Conservation (phyloP, 2,329 filamentous ascomycete genomes). For the Ambrosiella cleistominuta region DNA sequence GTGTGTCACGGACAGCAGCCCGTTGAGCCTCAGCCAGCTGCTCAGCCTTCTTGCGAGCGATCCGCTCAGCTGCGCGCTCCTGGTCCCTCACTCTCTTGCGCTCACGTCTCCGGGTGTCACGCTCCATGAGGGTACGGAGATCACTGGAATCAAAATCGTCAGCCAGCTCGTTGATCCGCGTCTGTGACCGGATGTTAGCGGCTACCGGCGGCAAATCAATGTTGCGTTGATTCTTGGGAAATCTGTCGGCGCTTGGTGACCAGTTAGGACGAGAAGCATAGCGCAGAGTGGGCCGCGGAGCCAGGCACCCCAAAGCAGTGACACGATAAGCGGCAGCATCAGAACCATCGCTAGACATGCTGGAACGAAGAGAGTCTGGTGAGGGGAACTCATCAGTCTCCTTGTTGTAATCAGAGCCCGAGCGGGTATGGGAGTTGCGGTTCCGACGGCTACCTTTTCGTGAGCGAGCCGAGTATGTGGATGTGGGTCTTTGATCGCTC, state of each 20-base stretch:
- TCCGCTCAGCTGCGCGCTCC: constrained; percentile 40
- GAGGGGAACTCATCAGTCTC: constrained; percentile 38
- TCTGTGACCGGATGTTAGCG: constrained; percentile 45
- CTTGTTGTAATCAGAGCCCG: constrained; percentile 23
- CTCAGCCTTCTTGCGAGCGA: constrained; percentile 10
- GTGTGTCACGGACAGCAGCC: neutral
- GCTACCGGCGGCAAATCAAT: constrained; percentile 35
- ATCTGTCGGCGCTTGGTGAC: constrained; percentile 27
- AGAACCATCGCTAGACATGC: constrained; percentile 58
- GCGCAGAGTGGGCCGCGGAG: constrained; percentile 68
- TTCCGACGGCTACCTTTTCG: constrained; percentile 34
- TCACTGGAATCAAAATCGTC: constrained; percentile 74
- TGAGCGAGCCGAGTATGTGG: constrained; percentile 37
- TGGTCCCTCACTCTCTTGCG: constrained; percentile 52
- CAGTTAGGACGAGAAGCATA: constrained; percentile 50
- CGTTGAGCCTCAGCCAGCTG: neutral
- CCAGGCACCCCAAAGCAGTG: constrained; percentile 53
- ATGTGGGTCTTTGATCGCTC: constrained; percentile 36
- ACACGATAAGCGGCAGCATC: constrained; percentile 57
- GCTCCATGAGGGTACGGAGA: constrained; percentile 73
- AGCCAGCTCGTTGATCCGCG: constrained; percentile 53
- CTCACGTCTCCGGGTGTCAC: constrained; percentile 66
- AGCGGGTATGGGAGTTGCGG: constrained; percentile 50
- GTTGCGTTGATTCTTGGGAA: constrained; percentile 29
- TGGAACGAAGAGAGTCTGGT: constrained; percentile 63